These are phyloP conservation scores for Russula olivacea DNA, from an alignment of 768 basidiomycete genomes.

Conservation along the genomic window DNA sequence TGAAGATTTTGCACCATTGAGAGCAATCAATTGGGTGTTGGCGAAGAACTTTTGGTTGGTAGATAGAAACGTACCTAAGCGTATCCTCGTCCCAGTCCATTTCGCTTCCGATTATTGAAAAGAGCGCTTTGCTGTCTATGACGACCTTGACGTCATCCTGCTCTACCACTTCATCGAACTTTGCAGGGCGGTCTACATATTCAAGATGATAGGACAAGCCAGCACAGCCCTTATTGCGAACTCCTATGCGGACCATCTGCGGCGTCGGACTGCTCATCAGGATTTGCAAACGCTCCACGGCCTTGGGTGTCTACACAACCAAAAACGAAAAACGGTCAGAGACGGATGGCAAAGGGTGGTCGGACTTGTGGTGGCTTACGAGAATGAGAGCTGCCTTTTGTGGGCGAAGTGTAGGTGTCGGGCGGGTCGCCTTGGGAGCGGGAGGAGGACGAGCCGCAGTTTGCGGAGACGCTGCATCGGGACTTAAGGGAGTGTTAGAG, in stretches of 20 bases:
- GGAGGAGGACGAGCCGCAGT: slow-evolving; percentile 67
- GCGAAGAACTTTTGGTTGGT: slow-evolving; percentile 1
- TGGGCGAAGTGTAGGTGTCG: slow-evolving; percentile 59
- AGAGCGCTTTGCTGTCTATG: slow-evolving; percentile 94
- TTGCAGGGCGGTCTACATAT: slow-evolving; percentile 83
- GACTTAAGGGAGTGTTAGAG: slow-evolving; percentile 39
- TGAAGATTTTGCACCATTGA: slow-evolving; percentile 30
- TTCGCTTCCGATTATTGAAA: slow-evolving; percentile 96
- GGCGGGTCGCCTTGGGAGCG: slow-evolving; percentile 55
- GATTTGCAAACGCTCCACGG: slow-evolving; percentile 64
- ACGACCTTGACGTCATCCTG: slow-evolving; percentile 92
- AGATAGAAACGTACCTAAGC: slow-evolving; percentile 57
- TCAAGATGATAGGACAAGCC: slow-evolving; percentile 89
- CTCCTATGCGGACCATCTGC: slow-evolving; percentile 89
- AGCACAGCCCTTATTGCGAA: slow-evolving; percentile 96
- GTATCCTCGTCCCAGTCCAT: slow-evolving; percentile 98
- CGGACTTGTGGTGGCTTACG: slow-evolving; percentile 34
- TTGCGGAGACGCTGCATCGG: slow-evolving; percentile 64
- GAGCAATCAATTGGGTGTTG: background rate
- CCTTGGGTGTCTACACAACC: slow-evolving; percentile 63
- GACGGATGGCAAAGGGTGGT: background rate
- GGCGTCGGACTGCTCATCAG: slow-evolving; percentile 80
- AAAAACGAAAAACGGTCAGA: background rate
- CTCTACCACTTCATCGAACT: slow-evolving; percentile 94
- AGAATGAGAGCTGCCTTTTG: slow-evolving; percentile 74